These are phyloP conservation scores for Castanopsis chinensis DNA, from an alignment of 306 rosid genomes.

Conservation along the genomic window DNA sequence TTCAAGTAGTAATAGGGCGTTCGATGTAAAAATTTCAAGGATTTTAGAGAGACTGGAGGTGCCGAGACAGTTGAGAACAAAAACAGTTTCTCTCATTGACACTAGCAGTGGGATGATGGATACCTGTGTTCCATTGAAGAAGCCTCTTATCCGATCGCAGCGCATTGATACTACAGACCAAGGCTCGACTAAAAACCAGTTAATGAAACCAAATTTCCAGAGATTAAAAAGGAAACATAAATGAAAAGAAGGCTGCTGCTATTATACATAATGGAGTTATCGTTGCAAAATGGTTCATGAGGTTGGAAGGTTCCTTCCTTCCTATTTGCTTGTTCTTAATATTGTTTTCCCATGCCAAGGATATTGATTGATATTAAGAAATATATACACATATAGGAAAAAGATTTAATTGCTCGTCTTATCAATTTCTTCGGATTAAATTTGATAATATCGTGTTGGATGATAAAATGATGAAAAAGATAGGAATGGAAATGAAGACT, in stretches of 20 bases:
- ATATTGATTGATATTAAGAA: background rate
- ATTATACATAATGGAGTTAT: background rate
- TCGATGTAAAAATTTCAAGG: conserved; percentile 59
- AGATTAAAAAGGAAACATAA: conserved; percentile 54
- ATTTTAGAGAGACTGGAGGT: conserved; percentile 80
- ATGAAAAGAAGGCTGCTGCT: conserved; percentile 29
- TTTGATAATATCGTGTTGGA: background rate
- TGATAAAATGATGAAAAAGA: too few species aligned
- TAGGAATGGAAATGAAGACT: background rate
- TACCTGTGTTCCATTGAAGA: conserved; percentile 29
- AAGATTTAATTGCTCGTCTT: background rate
- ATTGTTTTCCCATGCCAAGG: background rate
- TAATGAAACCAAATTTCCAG: conserved; percentile 64
- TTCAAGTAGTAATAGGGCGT: conserved; percentile 40
- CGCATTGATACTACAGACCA: conserved; percentile 38
- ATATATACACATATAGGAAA: background rate
- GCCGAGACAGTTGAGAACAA: conserved; percentile 54
- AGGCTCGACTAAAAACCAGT: conserved; percentile 39
- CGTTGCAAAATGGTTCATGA: conserved; percentile 17
- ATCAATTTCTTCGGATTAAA: background rate
- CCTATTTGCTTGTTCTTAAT: background rate
- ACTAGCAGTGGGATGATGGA: conserved; percentile 33
- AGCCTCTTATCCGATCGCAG: conserved; percentile 45
- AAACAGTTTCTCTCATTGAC: conserved; percentile 30
- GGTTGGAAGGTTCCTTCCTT: conserved; percentile 23